Evolutionary conservation across 2,329 filamentous ascomycete species (phyloP).

Genomic region (Colletotrichum sp.): DNA sequence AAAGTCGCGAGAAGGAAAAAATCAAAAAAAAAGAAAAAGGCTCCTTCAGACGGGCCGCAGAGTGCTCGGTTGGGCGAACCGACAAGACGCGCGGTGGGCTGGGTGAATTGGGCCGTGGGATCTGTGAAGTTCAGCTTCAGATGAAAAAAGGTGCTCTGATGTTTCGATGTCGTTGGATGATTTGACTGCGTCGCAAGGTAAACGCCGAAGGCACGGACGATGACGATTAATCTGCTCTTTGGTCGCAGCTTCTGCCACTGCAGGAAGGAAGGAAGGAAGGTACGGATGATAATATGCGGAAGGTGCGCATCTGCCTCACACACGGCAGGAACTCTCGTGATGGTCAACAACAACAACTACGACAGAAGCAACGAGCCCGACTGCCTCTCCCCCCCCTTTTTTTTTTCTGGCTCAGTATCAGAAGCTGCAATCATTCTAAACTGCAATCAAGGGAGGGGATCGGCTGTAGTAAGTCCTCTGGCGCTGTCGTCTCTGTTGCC

Average conservation of each 20-base stretch:
- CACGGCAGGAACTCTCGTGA: neutral
- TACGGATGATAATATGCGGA: neutral
- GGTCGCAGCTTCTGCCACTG: neutral
- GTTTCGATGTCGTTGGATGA: neutral
- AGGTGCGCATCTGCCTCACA: neutral
- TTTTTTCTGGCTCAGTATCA: no score
- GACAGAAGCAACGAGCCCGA: no score
- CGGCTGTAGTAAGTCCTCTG: no score
- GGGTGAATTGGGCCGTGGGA: neutral
- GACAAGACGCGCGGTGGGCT: neutral
- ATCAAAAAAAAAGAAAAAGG: neutral
- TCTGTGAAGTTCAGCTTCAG: neutral
- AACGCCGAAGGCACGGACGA: neutral
- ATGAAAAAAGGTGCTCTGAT: constrained; percentile 18
- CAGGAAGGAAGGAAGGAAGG: neutral
- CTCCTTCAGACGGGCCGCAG: neutral
- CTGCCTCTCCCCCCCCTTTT: no score
- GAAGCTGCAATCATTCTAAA: no score
- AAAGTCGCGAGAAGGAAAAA: neutral
- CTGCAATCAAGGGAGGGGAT: no score
- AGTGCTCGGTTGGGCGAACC: neutral
- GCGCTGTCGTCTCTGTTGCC: no score
- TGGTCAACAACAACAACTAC: neutral
- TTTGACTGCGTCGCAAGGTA: neutral
- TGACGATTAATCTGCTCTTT: neutral